A percentile compares a stretch with the other conserved stretches of the same genome.
phyloP scores from a whole-genome alignment of 192 early-diverging fungal species.

The Podila verticillata region DNA sequence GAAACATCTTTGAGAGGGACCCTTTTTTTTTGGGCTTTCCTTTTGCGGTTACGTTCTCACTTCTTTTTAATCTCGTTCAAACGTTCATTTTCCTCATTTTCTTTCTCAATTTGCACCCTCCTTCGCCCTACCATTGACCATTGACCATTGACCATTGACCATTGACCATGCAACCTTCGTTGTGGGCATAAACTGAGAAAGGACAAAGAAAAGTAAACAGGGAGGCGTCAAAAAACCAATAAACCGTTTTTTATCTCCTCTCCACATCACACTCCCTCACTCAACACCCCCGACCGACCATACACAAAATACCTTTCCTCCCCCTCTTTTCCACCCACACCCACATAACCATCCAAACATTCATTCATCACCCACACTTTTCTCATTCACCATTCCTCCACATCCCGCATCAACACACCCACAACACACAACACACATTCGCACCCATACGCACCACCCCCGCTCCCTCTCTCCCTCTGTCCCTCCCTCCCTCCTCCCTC shows the following conservation, averaged over 20 bases:
- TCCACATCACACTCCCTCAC: neutral
- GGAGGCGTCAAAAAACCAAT: no score
- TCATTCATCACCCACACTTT: neutral
- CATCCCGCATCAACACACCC: neutral
- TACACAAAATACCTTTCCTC: no score
- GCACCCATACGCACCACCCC: neutral
- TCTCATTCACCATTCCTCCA: neutral
- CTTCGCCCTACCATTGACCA: neutral
- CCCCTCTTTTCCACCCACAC: neutral
- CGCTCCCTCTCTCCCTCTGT: conserved; percentile 1
- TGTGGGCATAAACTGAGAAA: no score
- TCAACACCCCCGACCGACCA: neutral
- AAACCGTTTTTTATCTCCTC: neutral
- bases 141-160: no score
- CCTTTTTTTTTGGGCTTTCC: neutral
- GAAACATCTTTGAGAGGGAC: neutral
- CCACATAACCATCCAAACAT: neutral
- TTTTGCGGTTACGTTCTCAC: neutral
- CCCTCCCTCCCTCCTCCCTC: neutral
- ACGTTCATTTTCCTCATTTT: neutral
- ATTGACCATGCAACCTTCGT: no score
- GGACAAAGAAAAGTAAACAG: no score
- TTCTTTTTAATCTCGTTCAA: neutral
- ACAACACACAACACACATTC: neutral
- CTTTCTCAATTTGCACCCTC: neutral